A percentile compares a stretch with the other conserved stretches of the same genome.
Conservation (phyloP, 768 basidiomycete genomes). For the Suillus occidentalis region DNA sequence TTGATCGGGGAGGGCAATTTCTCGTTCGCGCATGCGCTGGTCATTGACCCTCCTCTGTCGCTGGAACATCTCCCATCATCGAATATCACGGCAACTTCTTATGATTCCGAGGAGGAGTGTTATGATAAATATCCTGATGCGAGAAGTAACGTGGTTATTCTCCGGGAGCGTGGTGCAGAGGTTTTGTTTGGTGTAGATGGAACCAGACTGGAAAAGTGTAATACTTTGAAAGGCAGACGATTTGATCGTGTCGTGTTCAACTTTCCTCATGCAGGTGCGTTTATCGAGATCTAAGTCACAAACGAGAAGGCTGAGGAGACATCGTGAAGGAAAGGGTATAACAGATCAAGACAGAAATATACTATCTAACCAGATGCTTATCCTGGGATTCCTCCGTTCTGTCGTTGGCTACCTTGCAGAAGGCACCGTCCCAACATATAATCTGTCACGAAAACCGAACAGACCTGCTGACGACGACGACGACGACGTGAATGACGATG, state of each 20-base stretch:
- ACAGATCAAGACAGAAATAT: constrained; percentile 94
- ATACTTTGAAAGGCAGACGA: constrained; percentile 55
- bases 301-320: constrained; percentile 2
- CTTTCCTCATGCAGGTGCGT: constrained; percentile 91
- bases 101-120: constrained; percentile 76
- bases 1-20: constrained; percentile 96
- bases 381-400: constrained; percentile 81
- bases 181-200: constrained; percentile 86
- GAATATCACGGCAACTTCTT: constrained; percentile 84
- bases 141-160: constrained; percentile 49
- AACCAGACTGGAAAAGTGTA: constrained; percentile 63
- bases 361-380: constrained; percentile 79
- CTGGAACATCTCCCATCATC: constrained; percentile 54
- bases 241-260: constrained; percentile 92
- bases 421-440: constrained; percentile 54
- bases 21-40: constrained; percentile 80
- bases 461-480: constrained; percentile 34
- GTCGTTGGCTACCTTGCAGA: constrained; percentile 56
- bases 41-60: constrained; percentile 44
- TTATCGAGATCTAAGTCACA: constrained; percentile 3
- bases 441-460: constrained; percentile 44
- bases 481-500: constrained; percentile 32
- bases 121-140: constrained; percentile 83
- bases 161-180: constrained; percentile 60
- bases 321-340: constrained; percentile 73